phyloP scores from a whole-genome alignment of 805 yeast species.

The Sporopachydermia lactativora region DNA sequence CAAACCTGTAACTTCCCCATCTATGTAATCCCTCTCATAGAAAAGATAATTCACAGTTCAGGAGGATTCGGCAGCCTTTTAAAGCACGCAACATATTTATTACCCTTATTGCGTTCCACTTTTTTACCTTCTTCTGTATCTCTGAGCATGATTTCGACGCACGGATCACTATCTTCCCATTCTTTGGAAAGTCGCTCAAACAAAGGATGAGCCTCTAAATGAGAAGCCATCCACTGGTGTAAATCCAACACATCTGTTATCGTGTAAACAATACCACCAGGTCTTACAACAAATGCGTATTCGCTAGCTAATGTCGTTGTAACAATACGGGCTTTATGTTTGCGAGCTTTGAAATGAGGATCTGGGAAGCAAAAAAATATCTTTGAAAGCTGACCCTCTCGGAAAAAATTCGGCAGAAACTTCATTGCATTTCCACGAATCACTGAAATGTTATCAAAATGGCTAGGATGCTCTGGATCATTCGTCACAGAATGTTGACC shows the following conservation, averaged over 20 bases:
- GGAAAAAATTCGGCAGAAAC: slow-evolving; percentile 86
- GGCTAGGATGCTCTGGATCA: slow-evolving; percentile 17
- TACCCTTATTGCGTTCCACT: slow-evolving; percentile 81
- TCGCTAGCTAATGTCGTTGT: slow-evolving; percentile 82
- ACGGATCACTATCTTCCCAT: slow-evolving; percentile 68
- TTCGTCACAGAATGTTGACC: slow-evolving; percentile 28
- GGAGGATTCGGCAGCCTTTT: slow-evolving; percentile 51
- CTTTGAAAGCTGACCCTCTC: slow-evolving; percentile 68
- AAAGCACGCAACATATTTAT: slow-evolving; percentile 80
- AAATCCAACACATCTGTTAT: slow-evolving; percentile 92
- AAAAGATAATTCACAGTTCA: slow-evolving; percentile 13
- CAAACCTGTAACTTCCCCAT: too few relatives aligned
- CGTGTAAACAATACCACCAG: slow-evolving; percentile 83
- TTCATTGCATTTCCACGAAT: slow-evolving; percentile 96
- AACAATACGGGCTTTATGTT: slow-evolving; percentile 92
- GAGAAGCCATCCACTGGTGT: slow-evolving; percentile 93
- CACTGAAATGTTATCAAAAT: slow-evolving; percentile 77
- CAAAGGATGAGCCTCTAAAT: slow-evolving; percentile 80
- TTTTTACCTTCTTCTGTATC: slow-evolving; percentile 98
- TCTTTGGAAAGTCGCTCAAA: slow-evolving; percentile 68
- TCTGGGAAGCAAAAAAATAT: slow-evolving; percentile 99
- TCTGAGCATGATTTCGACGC: slow-evolving; percentile 77
- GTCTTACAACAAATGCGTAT: slow-evolving; percentile 79
- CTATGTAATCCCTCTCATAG: too few relatives aligned
- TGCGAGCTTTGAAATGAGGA: slow-evolving; percentile 95